These are phyloP conservation scores for Aquilaria sinensis DNA, from an alignment of 345 rosid genomes.

Conservation along the genomic window DNA sequence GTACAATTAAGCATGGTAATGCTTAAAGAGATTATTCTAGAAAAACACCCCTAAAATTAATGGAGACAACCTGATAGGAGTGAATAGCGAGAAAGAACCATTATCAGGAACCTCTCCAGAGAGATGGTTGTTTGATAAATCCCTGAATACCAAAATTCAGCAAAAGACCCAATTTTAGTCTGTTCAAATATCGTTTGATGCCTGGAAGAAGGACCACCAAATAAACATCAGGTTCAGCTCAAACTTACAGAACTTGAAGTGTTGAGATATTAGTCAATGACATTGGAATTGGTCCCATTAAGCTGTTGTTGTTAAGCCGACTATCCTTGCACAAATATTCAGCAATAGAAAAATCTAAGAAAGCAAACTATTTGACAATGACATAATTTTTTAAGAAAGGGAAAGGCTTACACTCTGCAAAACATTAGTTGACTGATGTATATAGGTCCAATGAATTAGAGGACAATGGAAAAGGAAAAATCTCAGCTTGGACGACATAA, in stretches of 20 bases:
- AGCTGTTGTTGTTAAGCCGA: constrained; percentile 94
- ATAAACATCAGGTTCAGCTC: constrained; percentile 9
- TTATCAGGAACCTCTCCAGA: constrained; percentile 89
- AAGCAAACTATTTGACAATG: background rate
- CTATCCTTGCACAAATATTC: constrained; percentile 54
- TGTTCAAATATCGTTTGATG: no score
- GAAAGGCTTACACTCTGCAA: no score
- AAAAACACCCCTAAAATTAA: constrained; percentile 1
- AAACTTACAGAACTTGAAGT: constrained; percentile 86
- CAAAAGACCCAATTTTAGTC: background rate
- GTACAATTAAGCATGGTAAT: constrained; percentile 4
- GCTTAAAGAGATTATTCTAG: background rate
- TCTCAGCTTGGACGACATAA: no score
- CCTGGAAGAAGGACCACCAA: background rate
- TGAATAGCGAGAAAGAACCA: constrained; percentile 92
- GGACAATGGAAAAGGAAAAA: no score
- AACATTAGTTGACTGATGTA: no score
- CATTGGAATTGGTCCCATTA: constrained; percentile 81
- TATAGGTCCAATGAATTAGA: no score
- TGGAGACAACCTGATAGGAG: constrained; percentile 74
- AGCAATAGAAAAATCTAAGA: constrained; percentile 6
- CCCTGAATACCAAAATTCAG: constrained; percentile 41
- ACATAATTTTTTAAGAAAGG: no score
- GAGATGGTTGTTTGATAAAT: constrained; percentile 80
- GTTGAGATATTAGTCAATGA: constrained; percentile 80